Conservation (phyloP, 495 filamentous ascomycete genomes). For the Aspergillus coremiiformis region DNA sequence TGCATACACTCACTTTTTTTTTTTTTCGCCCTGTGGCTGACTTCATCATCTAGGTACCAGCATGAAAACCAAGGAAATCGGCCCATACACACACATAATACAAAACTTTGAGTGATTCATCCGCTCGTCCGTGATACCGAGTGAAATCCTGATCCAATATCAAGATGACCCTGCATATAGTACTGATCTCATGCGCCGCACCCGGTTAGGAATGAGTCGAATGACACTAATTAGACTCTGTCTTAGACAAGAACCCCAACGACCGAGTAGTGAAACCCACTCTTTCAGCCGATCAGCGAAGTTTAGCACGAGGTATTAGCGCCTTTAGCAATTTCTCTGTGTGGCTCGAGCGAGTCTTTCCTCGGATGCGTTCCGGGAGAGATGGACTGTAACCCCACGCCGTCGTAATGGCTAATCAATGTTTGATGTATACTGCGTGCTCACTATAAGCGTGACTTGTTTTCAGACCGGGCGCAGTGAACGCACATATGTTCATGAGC, state of each 20-base stretch:
- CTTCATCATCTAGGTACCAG: background rate
- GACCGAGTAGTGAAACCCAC: constrained; percentile 5
- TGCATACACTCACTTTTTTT: background rate
- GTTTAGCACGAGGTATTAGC: constrained; percentile 6
- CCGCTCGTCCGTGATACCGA: background rate
- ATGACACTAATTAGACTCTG: background rate
- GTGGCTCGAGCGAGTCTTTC: background rate
- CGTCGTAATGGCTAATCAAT: background rate
- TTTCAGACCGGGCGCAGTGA: background rate
- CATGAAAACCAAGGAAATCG: background rate
- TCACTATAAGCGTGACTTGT: background rate
- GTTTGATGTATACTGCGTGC: background rate
- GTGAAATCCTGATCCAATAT: background rate
- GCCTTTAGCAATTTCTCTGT: background rate
- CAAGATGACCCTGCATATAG: background rate
- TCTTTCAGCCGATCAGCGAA: constrained; percentile 8
- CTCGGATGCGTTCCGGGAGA: background rate
- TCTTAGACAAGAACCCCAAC: constrained; percentile 1
- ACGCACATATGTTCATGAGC: background rate
- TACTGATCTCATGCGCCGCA: constrained; percentile 1
- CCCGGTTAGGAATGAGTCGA: background rate
- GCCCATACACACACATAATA: background rate
- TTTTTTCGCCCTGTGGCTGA: background rate
- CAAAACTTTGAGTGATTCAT: background rate
- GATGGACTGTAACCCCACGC: background rate